Evolutionary conservation across 805 yeast genomes (phyloP), one percentile per base, ranked within the genome.

Genomic region (Martiniozyma abietophila): DNA sequence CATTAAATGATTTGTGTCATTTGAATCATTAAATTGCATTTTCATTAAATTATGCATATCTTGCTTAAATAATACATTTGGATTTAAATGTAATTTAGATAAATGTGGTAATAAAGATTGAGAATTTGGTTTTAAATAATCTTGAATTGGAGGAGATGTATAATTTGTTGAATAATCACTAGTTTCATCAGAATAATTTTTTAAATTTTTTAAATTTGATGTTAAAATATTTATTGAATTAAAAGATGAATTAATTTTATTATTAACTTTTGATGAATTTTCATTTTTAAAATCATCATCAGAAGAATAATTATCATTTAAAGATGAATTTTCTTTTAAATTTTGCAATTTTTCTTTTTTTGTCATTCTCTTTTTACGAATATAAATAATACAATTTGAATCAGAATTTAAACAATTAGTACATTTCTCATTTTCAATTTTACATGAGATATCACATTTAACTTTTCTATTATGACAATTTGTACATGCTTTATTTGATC

Each of bases 391-490:
- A 58, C 86, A 82, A 32, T 76, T 83, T 47, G 78, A 71, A 2
- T 79, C 77, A 49, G 77, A 76, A 3, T 81, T 72, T 27, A 69
- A 58, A 49, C 88, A 80, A 50, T 79, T 80, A 17, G 83, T 69
- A 48, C 81, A 75, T 1, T 77, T 73, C 48, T 65, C 62, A 36
- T 65, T 69, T 12, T 55, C 56, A 10, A 61, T 74, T 28, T 42
- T 41, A 5, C 25, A 8, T 1, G 47, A 38, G 8, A 80, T 80
- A 47, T 77, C 82, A 56, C 92, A 81, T 25, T 86, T 69, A 9
- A 81, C 88, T 47, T 81, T 80, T 25, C 88, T 62, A 8, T 78
- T 69, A 37, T 83, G 79, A 51, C 89, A 82, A 16, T 76, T 77
- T 27, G 69, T 71, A 50, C 88, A 80, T 2, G 88, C 88, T 32